Evolutionary conservation across 345 rosid species (phyloP), one percentile per base, ranked within the genome.

Genomic region (Anastatica hierochuntica): DNA sequence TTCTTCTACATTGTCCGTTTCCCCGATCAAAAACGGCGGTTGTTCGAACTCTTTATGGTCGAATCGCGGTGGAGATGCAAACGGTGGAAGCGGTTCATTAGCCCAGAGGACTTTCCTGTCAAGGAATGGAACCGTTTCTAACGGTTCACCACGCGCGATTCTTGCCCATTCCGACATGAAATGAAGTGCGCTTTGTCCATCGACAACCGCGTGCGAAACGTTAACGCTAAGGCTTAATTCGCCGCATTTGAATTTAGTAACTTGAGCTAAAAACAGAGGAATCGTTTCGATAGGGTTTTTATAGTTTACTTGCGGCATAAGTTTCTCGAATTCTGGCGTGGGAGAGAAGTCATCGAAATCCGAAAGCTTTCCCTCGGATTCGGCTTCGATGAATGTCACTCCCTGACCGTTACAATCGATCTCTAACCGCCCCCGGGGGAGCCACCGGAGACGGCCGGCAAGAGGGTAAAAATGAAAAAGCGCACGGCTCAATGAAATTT

Each of bases 401-500:
- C 88, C 82, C 21, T 16, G 35, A 4, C 68, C 71, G 8, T 75
- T 79, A 60, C 84, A 82, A 2, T 71, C 76, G 1, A 79, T 71
- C 43, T 48, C 79, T 2, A 82, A 74, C 7, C 84, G 79, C 6
- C 79, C 69, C 0, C 60, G 40, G 3, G 76, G 71, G 8, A 68
- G 70, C 80, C 79, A 77, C n/a, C 58, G 40, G 2, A 82, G 62
- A 29, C 83, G 80, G n/a, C 85, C 85, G 0, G 85, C 85, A 1
- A 82, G 68, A 2, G 78, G 89, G 53, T 82, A 82, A 8, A 82
- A 82, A 17, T 62, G 64, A 24, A 77, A 69, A 41, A 79, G 48
- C 1, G 64, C 64, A 17, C 55, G 60, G 49, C 74, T 63, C 24
- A 82, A 62, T 0, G 83, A 82, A n/a, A 30, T 34, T 36, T 37